A percentile compares a stretch with the other conserved stretches of the same genome.
These are phyloP conservation scores for Graphilbum ipis-grandicollis DNA, from an alignment of 2,329 filamentous ascomycete species.

Conservation along the genomic window DNA sequence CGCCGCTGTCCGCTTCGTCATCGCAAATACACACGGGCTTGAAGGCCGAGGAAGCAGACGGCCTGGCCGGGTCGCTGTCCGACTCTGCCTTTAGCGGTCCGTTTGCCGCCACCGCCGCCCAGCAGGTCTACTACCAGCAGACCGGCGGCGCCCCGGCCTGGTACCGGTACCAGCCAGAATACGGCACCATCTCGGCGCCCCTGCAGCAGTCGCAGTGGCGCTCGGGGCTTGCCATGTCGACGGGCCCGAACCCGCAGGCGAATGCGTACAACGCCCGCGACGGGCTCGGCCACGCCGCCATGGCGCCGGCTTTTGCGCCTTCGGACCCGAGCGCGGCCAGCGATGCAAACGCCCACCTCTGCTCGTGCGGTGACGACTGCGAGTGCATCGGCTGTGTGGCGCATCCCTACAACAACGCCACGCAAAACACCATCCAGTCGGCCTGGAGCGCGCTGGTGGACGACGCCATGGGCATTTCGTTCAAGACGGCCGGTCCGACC, in stretches of 20 bases:
- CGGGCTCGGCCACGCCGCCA: not conserved
- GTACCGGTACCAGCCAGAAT: conserved; percentile 8
- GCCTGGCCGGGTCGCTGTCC: not conserved
- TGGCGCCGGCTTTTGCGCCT: not conserved
- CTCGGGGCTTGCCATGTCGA: conserved; percentile 3
- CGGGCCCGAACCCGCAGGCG: not conserved
- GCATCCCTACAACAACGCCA: conserved; percentile 11
- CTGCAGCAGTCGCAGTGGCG: conserved; percentile 10
- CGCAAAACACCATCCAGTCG: conserved; percentile 9
- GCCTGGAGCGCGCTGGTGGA: conserved; percentile 8
- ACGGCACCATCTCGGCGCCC: conserved; percentile 9
- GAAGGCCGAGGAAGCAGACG: conserved; percentile 2
- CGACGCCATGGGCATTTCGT: conserved; percentile 1
- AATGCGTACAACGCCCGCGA: not conserved
- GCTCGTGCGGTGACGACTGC: conserved; percentile 11
- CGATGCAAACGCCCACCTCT: conserved; percentile 7
- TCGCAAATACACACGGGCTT: conserved; percentile 2
- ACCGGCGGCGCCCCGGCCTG: conserved; percentile 2
- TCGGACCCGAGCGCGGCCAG: not conserved
- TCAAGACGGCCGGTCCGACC: not conserved
- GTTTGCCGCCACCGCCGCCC: too few species aligned
- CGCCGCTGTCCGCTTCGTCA: conserved; percentile 4
- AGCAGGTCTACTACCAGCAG: too few species aligned
- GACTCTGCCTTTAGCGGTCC: too few species aligned
- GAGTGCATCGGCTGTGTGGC: conserved; percentile 11